Base-by-base conservation (phyloP, 2,329 filamentous ascomycete species). In the Teratosphaeria destructans region DNA sequence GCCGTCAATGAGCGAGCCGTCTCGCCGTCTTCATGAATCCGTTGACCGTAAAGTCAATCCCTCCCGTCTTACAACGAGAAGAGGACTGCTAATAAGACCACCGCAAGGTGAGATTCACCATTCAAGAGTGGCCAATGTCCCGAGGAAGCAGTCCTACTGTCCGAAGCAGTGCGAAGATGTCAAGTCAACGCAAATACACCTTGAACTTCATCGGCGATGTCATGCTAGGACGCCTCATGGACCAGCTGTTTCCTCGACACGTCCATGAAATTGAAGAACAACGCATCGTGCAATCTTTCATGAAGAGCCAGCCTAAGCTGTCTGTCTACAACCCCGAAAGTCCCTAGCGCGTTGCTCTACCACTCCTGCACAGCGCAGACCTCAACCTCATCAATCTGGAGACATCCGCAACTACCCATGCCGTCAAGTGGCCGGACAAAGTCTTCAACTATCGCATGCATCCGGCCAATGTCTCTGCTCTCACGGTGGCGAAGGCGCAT, bases 221-320 rank as follows among this genome's bases (percentile, higher is more conserved):
- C n/a, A 76, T 76, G 74, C 71, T 76, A 8, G 74, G 71, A 52
- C 73, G 74, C 3, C 72, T 76, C 10, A 66, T 76, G 61, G 74
- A 76, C 63, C 73, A 75, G 63, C 67, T 76, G 56, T 70, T 73
- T 59, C 70, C 71, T 16, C 63, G 64, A 3, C 72, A 75, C 55
- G 66, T 73, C 62, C 47, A 68, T 58, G 69, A 68, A 55, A 60
- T 67, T 12, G 55, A 62, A 26, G 70, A 74, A 53, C 61, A 62
- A 19, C 49, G 59, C 29, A 65, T 65, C 53, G 65, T 67, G 47
- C 52, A 64, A 23, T 60, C 54, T 27, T 57, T 64, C 37, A 29
- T 37, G 14, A 34, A 26, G 8, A 57, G 47, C 5, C 29, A 70
- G 53, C 63, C 69, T 53, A 43, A 66, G 12, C 62, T 72, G 1